A percentile compares a stretch with the other conserved stretches of the same genome.
phyloP scores from a whole-genome alignment of 73 alveolate genomes.

The Loxodes magnus region DNA sequence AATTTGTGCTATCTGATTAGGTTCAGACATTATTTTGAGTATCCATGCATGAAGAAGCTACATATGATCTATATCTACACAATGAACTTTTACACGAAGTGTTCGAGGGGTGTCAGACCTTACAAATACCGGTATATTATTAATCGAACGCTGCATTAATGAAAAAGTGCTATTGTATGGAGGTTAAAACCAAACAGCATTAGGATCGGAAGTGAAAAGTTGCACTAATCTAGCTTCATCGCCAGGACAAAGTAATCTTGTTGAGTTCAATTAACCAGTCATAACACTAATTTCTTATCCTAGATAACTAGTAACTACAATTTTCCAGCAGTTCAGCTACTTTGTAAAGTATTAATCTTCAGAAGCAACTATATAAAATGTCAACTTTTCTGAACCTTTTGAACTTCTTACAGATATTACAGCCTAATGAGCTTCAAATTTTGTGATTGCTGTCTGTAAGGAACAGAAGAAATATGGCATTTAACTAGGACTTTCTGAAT shows the following conservation, averaged over 20 bases:
- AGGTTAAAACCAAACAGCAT: slow-evolving; percentile 29
- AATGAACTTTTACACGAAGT: slow-evolving; percentile 19
- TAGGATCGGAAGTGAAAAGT: slow-evolving; percentile 21
- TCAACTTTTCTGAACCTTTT: slow-evolving; percentile 25
- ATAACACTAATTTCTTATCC: slow-evolving; percentile 32
- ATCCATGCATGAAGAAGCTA: slow-evolving; percentile 35
- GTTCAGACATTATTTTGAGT: slow-evolving; percentile 29
- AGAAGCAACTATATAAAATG: slow-evolving; percentile 24
- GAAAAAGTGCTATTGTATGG: slow-evolving; percentile 21
- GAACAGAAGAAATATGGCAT: slow-evolving; percentile 15
- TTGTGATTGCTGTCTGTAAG: slow-evolving; percentile 12
- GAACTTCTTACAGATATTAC: slow-evolving; percentile 14
- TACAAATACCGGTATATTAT: slow-evolving; percentile 18
- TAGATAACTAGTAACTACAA: slow-evolving; percentile 25
- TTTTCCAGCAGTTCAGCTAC: slow-evolving; percentile 16
- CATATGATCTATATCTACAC: slow-evolving; percentile 34
- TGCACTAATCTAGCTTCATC: slow-evolving; percentile 41
- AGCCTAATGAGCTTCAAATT: slow-evolving; percentile 14
- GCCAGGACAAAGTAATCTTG: slow-evolving; percentile 34
- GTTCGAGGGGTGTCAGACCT: slow-evolving; percentile 12
- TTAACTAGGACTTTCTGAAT: slow-evolving; percentile 7
- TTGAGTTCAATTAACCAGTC: slow-evolving; percentile 24
- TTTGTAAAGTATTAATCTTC: slow-evolving; percentile 22
- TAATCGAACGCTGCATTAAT: slow-evolving; percentile 6
- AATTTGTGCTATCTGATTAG: slow-evolving; percentile 16